Conservation (phyloP, 352 stramenopile species). For the Pythium monospermum region DNA sequence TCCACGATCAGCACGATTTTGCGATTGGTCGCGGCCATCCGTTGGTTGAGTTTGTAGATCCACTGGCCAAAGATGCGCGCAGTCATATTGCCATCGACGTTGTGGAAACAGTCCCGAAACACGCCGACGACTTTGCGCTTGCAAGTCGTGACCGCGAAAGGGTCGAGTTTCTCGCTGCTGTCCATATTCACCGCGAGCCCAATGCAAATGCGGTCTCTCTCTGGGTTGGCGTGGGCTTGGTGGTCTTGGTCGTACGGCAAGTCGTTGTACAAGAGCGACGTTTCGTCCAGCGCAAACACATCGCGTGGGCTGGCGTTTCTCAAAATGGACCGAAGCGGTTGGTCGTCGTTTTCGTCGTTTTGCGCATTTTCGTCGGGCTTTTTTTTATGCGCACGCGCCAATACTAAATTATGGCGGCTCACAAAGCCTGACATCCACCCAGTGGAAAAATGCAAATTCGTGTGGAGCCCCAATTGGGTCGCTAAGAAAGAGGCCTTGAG, state of each 20-base stretch:
- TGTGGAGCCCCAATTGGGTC: conserved; percentile 10
- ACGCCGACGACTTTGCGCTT: conserved; percentile 3
- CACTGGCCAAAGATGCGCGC: conserved; percentile 19
- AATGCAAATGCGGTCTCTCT: conserved; percentile 11
- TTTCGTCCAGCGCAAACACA: conserved; percentile 16
- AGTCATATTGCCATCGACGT: conserved; percentile 15
- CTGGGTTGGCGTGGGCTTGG: neutral
- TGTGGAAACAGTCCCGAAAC: conserved; percentile 11
- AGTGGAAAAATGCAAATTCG: conserved; percentile 18
- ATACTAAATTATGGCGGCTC: conserved; percentile 12
- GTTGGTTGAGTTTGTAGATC: conserved; percentile 21
- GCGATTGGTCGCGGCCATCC: conserved; percentile 10
- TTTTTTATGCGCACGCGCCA: conserved; percentile 20
- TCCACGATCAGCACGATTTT: conserved; percentile 7
- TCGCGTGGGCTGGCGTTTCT: conserved; percentile 10
- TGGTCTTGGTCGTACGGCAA: conserved; percentile 5
- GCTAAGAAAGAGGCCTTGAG: conserved; percentile 18
- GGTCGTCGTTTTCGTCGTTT: conserved; percentile 3
- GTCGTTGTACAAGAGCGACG: conserved; percentile 12
- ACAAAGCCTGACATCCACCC: conserved; percentile 23
- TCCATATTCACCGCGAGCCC: conserved; percentile 15
- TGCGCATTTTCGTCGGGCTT: no score
- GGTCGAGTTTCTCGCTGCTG: conserved; percentile 17
- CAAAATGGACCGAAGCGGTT: conserved; percentile 1
- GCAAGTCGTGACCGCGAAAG: conserved; percentile 13